Conservation (phyloP, 208 protist species). For the Vickermania ingenoplastis region DNA sequence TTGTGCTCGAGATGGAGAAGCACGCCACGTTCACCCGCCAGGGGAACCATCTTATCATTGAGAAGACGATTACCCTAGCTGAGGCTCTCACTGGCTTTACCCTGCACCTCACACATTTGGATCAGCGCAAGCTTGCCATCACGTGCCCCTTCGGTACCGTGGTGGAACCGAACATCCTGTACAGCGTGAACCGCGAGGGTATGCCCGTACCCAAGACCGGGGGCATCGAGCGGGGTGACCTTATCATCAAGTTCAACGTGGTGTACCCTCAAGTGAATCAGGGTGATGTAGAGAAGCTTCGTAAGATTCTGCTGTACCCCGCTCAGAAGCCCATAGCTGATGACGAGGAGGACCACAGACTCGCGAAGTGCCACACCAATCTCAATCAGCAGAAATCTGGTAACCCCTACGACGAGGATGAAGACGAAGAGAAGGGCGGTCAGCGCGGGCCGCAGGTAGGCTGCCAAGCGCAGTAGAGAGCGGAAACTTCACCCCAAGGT, state of each 20-base stretch:
- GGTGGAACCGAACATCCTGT: conserved; percentile 81
- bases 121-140: conserved; percentile 81
- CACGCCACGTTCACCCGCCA: conserved; percentile 91
- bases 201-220: conserved; percentile 89
- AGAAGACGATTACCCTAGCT: conserved; percentile 82
- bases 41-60: conserved; percentile 93
- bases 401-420: conserved; percentile 51
- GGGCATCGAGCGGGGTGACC: conserved; percentile 82
- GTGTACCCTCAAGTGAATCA: conserved; percentile 50
- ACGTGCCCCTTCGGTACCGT: conserved; percentile 40
- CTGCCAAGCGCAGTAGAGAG: conserved; percentile 71
- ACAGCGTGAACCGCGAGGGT: conserved; percentile 84
- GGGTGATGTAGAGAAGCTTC: conserved; percentile 28
- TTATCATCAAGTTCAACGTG: conserved; percentile 87
- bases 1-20: conserved; percentile 94
- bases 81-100: conserved; percentile 94
- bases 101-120: conserved; percentile 87
- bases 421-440: conserved; percentile 39
- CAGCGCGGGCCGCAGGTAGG: conserved; percentile 45
- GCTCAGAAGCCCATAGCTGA: conserved; percentile 16
- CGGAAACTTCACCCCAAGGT: conserved; percentile 1
- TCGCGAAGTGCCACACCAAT: conserved; percentile 64
- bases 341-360: conserved; percentile 37
- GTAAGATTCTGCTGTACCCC: conserved; percentile 70
- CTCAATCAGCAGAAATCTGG: conserved; percentile 61